These are phyloP conservation scores for Torulaspora delbrueckii DNA, from an alignment of 805 yeast species.

Conservation along the genomic window DNA sequence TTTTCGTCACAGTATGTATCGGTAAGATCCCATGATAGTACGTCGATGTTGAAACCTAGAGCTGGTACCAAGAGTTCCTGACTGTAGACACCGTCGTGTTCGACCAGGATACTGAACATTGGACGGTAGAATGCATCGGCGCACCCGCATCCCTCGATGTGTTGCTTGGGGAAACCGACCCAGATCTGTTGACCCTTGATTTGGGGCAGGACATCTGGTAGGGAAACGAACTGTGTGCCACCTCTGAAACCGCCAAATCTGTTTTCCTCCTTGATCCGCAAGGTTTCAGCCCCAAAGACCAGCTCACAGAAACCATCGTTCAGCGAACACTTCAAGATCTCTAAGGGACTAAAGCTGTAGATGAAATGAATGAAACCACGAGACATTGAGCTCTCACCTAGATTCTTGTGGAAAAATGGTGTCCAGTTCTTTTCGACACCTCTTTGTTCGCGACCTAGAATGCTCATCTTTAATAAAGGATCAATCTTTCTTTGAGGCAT, in stretches of 20 bases:
- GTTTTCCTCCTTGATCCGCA: conserved; percentile 10
- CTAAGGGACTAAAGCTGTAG: conserved; percentile 19
- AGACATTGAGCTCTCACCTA: conserved; percentile 15
- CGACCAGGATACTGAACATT: conserved; percentile 15
- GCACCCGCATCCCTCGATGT: conserved; percentile 20
- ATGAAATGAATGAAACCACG: conserved; percentile 21
- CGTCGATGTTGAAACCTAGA: conserved; percentile 16
- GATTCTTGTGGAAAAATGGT: conserved; percentile 15
- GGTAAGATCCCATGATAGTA: conserved; percentile 17
- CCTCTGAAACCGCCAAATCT: conserved; percentile 20
- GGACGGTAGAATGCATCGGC: conserved; percentile 20
- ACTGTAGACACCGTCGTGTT: conserved; percentile 16
- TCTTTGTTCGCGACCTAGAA: conserved; percentile 7
- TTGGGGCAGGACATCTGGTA: conserved; percentile 17
- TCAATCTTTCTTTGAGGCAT: conserved; percentile 19
- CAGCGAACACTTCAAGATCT: conserved; percentile 21
- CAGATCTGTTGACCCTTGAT: conserved; percentile 18
- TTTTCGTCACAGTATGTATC: conserved; percentile 11
- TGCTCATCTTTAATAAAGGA: conserved; percentile 8
- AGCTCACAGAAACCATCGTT: conserved; percentile 18
- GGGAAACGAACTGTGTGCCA: conserved; percentile 21
- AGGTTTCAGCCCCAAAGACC: conserved; percentile 15
- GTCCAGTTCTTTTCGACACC: conserved; percentile 16
- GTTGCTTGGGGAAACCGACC: conserved; percentile 23
- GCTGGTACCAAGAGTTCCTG: conserved; percentile 18